phyloP scores from a whole-genome alignment of 441 rosid species.

The Metrosideros polymorpha region DNA sequence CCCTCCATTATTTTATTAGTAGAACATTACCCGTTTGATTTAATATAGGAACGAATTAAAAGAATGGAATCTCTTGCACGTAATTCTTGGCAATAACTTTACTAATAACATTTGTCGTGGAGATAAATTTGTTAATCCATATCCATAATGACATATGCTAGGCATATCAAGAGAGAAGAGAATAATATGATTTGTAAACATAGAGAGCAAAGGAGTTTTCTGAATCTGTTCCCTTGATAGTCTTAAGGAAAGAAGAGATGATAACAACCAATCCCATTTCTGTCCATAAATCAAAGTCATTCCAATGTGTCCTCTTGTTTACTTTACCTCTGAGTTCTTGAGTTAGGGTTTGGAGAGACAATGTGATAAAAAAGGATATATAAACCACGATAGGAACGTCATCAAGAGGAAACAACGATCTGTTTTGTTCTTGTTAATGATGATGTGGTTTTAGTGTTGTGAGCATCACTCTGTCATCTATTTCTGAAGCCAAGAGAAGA shows the following conservation, averaged over 20 bases:
- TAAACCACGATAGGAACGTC: not conserved
- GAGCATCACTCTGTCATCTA: slow-evolving; percentile 28
- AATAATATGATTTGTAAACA: not conserved
- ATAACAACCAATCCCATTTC: not conserved
- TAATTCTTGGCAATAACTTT: not conserved
- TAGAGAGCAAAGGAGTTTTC: not conserved
- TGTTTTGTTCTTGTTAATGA: not conserved
- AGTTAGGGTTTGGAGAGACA: not conserved
- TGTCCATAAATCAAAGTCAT: not conserved
- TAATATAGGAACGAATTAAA: not conserved
- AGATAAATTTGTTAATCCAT: not conserved
- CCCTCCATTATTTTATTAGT: not conserved
- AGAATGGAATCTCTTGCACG: not conserved
- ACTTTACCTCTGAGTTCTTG: not conserved
- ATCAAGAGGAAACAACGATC: slow-evolving; percentile 9
- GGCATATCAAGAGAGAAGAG: not conserved
- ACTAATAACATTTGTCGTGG: not conserved
- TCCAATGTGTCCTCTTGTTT: not conserved
- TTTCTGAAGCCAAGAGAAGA: slow-evolving; percentile 20
- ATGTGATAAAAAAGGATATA: not conserved
- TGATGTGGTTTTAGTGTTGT: not conserved
- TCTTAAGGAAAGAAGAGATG: not conserved
- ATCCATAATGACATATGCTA: not conserved
- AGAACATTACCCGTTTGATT: not conserved
- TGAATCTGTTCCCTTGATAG: not conserved